A percentile compares a stretch with the other conserved stretches of the same genome.
Conservation (phyloP, 2,329 filamentous ascomycete species). For the Coccinonectria pachysandricola region DNA sequence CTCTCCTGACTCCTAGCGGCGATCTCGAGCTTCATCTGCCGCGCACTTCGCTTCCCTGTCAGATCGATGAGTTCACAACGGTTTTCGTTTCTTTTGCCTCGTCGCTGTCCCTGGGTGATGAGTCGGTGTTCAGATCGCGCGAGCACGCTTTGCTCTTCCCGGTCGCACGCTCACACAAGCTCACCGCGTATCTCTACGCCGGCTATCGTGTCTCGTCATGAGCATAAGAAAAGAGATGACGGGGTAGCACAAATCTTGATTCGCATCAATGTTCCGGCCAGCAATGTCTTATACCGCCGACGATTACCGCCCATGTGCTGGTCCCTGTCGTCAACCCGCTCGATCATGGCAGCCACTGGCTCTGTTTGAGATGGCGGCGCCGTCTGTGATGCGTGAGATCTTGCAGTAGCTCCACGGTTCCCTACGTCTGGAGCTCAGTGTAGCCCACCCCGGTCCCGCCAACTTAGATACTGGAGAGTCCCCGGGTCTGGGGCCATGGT, state of each 20-base stretch:
- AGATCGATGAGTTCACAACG: no score
- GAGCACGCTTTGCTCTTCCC: no score
- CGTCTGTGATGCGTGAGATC: conserved; percentile 20
- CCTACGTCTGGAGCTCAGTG: conserved; percentile 16
- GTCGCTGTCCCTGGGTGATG: no score
- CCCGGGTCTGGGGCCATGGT: conserved; percentile 11
- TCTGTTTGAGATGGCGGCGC: conserved; percentile 21
- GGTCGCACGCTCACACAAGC: conserved; percentile 8
- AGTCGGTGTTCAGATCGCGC: no score
- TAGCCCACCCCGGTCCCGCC: conserved; percentile 21
- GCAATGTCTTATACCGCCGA: conserved; percentile 16
- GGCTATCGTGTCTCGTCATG: conserved; percentile 15
- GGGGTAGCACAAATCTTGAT: conserved; percentile 30
- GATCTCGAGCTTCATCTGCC: no score
- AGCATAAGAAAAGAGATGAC: conserved; percentile 28
- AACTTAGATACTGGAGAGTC: conserved; percentile 23
- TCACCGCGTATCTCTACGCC: conserved; percentile 9
- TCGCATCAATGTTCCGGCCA: conserved; percentile 25
- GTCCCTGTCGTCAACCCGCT: conserved; percentile 16
- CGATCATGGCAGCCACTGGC: conserved; percentile 14
- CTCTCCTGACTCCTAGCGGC: no score
- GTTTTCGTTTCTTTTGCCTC: no score
- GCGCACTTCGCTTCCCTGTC: no score
- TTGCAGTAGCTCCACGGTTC: conserved; percentile 20
- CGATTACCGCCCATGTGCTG: conserved; percentile 10